Evolutionary conservation across 306 rosid genomes (phyloP).

Genomic region (Glycine latifolia): DNA sequence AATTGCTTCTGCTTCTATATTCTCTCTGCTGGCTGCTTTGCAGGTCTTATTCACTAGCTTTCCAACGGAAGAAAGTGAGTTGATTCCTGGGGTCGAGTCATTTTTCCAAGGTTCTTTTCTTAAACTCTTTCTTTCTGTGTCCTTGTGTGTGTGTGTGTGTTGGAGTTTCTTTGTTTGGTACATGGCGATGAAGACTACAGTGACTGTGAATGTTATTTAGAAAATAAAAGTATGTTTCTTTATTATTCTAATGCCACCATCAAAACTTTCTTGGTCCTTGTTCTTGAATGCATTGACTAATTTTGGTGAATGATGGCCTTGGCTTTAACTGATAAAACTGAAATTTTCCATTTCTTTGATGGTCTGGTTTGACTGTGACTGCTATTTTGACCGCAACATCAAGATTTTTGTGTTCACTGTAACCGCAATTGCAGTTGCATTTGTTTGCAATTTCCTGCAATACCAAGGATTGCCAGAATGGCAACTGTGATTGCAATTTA

Average conservation of each 20-base stretch:
- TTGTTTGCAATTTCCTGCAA: background rate
- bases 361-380: constrained; percentile 22
- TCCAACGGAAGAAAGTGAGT: constrained; percentile 44
- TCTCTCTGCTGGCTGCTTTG: constrained; percentile 25
- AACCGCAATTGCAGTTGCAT: background rate
- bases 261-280: constrained; percentile 33
- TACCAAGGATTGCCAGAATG: background rate
- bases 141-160: constrained; percentile 9
- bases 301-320: constrained; percentile 13
- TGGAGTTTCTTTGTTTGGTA: constrained; percentile 44
- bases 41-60: constrained; percentile 44
- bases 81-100: constrained; percentile 51
- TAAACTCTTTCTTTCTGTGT: constrained; percentile 4
- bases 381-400: background rate
- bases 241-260: constrained; percentile 1
- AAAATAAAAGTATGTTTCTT: constrained; percentile 23
- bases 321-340: constrained; percentile 10
- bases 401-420: background rate
- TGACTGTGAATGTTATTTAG: constrained; percentile 12
- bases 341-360: constrained; percentile 27
- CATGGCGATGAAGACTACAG: constrained; percentile 22
- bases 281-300: constrained; percentile 29
- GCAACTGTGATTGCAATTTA: background rate
- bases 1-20: constrained; percentile 38
- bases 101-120: constrained; percentile 50